Evolutionary conservation across 345 rosid genomes (phyloP), one percentile per base, ranked within the genome.

Genomic region (Acer saccharum): DNA sequence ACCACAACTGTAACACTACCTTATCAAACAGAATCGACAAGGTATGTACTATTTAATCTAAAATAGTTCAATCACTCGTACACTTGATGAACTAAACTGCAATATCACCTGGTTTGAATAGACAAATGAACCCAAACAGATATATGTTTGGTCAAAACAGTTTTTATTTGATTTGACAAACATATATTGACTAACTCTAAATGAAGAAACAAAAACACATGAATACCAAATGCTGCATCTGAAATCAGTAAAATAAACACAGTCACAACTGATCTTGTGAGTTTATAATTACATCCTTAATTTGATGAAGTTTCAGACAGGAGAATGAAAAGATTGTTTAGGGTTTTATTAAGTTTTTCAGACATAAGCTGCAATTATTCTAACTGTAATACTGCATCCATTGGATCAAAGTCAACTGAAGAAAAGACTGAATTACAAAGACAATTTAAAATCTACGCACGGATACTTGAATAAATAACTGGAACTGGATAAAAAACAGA

Each of bases 311-410:
- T 7, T 16, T 69, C 14, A 48, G 35, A 52, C 60, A 69, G 43
- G 35, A 69, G 48, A 13, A 35, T 7, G 11, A 32, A 69, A 23
- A 69, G 6, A 50, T 23, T 11, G 14, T 69, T 69, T 69, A 25
- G 14, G 73, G 58, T 52, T 10, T 32, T 32, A 32, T 14, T 3
- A 61, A 61, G 57, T 73, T 57, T 71, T 60, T 20, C 57, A 21
- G 13, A 44, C 35, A 41, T 60, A 41, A 12, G n/a, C 32, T 16
- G 65, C 68, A 17, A 50, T 57, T 71, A 61, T 71, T 18, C 20
- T 48, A 55, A 72, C 64, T n/a, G 13, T 18, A 57, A 29, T 58
- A 55, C 44, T 61, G 66, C 68, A 60, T 20, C 68, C 68, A 23
- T n/a, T 46, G 18, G 25, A n/a, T 29, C 68, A 27, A 43, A 55